A percentile compares a stretch with the other conserved stretches of the same genome.
phyloP scores from a whole-genome alignment of 2,329 filamentous ascomycete genomes.

The Epichloe sp. region DNA sequence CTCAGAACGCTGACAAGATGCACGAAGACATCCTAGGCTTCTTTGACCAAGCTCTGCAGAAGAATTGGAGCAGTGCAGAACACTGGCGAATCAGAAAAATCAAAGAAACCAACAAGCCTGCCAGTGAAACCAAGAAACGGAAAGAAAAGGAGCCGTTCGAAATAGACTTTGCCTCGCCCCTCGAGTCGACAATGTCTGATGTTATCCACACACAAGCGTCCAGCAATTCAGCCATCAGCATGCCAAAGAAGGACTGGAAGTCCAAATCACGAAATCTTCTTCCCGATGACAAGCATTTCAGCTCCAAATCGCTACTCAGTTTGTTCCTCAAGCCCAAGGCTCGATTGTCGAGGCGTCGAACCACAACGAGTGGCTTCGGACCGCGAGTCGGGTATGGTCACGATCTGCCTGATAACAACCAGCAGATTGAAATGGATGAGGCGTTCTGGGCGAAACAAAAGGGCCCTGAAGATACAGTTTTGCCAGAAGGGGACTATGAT shows the following conservation, averaged over 20 bases:
- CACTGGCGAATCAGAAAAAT: conserved; percentile 96
- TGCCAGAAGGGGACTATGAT: conserved; percentile 71
- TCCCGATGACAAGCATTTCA: conserved; percentile 97
- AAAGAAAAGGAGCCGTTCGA: conserved; percentile 97
- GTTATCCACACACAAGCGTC: conserved; percentile 69
- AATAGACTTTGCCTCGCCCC: conserved; percentile 73
- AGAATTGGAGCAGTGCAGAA: conserved; percentile 97
- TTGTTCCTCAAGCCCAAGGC: conserved; percentile 94
- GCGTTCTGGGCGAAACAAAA: conserved; percentile 82
- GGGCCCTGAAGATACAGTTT: conserved; percentile 44
- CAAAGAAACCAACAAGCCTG: conserved; percentile 59
- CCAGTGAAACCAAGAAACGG: conserved; percentile 47
- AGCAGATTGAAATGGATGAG: conserved; percentile 76
- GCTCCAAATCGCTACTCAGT: conserved; percentile 75
- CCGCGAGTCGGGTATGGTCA: conserved; percentile 30
- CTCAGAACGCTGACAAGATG: conserved; percentile 48
- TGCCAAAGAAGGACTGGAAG: conserved; percentile 92
- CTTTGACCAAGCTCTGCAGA: conserved; percentile 90
- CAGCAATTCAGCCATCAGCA: conserved; percentile 65
- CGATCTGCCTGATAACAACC: conserved; percentile 34
- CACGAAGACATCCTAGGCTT: conserved; percentile 96
- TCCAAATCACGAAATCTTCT: conserved; percentile 86
- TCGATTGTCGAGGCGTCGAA: conserved; percentile 56
- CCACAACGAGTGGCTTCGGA: conserved; percentile 29
- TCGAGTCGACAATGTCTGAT: conserved; percentile 59